A percentile compares a stretch with the other conserved stretches of the same genome.
These are phyloP conservation scores for Barnettozyma populi DNA, from an alignment of 805 yeast species.

Conservation along the genomic window DNA sequence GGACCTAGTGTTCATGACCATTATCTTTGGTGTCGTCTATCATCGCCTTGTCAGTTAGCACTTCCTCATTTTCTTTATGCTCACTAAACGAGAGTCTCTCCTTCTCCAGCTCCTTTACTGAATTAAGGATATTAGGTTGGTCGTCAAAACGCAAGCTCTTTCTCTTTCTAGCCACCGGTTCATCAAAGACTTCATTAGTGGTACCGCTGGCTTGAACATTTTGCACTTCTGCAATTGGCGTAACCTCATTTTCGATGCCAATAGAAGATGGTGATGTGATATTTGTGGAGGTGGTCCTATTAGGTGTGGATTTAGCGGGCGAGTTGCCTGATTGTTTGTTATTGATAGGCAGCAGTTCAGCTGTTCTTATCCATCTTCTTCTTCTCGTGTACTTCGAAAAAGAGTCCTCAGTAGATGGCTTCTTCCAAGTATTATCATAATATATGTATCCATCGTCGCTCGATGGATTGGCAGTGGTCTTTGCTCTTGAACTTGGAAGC, in stretches of 20 bases:
- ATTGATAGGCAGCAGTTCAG: slow-evolving; percentile 57
- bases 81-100: slow-evolving; percentile 12
- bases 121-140: slow-evolving; percentile 26
- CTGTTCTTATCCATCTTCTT: slow-evolving; percentile 94
- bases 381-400: slow-evolving; percentile 89
- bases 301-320: slow-evolving; percentile 8
- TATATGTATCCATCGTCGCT: slow-evolving; percentile 83
- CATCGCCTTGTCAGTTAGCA: not conserved
- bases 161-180: slow-evolving; percentile 26
- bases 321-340: slow-evolving; percentile 1
- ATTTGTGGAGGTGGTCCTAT: not conserved
- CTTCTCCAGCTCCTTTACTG: slow-evolving; percentile 17
- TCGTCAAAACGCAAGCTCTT: slow-evolving; percentile 42
- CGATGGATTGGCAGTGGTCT: slow-evolving; percentile 57
- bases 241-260: slow-evolving; percentile 7
- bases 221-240: slow-evolving; percentile 19
- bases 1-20: not conserved
- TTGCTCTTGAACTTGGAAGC: slow-evolving; percentile 53
- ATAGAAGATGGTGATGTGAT: slow-evolving; percentile 5
- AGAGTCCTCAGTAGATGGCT: slow-evolving; percentile 81
- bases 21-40: not conserved
- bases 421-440: slow-evolving; percentile 92
- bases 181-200: not conserved
- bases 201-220: slow-evolving; percentile 21
- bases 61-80: slow-evolving; percentile 2